phyloP scores from a whole-genome alignment of 345 rosid species.

The Pistacia atlantica region DNA sequence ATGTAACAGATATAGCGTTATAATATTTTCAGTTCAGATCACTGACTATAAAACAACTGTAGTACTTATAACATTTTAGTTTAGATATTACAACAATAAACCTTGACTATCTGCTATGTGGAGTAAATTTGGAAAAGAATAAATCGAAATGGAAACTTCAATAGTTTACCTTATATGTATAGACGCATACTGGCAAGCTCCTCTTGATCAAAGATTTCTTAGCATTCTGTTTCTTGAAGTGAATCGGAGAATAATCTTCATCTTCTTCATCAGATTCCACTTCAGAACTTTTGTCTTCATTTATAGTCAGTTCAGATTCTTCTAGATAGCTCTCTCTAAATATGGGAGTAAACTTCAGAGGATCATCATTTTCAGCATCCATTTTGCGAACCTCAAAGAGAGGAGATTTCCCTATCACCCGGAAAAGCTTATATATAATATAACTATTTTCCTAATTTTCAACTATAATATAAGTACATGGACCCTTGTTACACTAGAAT shows the following conservation, averaged over 20 bases:
- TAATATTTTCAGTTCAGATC: not conserved
- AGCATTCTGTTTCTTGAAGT: constrained; percentile 32
- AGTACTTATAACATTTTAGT: not conserved
- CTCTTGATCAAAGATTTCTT: constrained; percentile 40
- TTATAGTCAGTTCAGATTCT: constrained; percentile 40
- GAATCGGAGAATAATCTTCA: constrained; percentile 38
- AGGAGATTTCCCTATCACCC: constrained; percentile 70
- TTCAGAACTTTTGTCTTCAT: constrained; percentile 34
- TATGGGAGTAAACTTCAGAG: constrained; percentile 40
- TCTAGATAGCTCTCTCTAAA: constrained; percentile 36
- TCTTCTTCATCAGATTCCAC: constrained; percentile 62
- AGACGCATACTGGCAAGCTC: constrained; percentile 60
- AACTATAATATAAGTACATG: not conserved
- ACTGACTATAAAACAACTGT: not conserved
- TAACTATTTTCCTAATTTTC: not conserved
- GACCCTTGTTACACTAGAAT: not conserved
- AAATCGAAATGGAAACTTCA: constrained; percentile 10
- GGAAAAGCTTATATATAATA: constrained; percentile 17
- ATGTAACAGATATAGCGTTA: constrained; percentile 20
- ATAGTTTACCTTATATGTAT: constrained; percentile 68
- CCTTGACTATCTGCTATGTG: not conserved
- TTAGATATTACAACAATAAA: not conserved
- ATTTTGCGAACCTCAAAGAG: constrained; percentile 70
- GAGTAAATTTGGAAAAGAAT: not conserved
- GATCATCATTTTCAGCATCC: constrained; percentile 45